Evolutionary conservation across 305 asterid species (phyloP).

Genomic region (Fraxinus velutina): DNA sequence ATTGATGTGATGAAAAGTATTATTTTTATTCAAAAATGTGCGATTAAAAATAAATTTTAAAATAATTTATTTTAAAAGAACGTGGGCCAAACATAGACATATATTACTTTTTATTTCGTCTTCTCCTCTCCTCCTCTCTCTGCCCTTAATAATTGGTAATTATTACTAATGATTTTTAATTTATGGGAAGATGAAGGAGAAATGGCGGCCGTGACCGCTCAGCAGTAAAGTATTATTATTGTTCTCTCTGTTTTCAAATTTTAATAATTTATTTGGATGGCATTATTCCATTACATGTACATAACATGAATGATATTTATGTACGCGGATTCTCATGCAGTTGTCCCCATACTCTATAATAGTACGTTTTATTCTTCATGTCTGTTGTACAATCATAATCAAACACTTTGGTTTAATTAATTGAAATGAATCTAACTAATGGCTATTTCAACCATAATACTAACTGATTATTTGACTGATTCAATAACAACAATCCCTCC

Average conservation of each 20-base stretch:
- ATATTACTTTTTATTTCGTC: neutral
- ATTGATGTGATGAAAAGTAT: too few species aligned
- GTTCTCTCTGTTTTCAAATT: neutral
- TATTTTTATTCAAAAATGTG: too few species aligned
- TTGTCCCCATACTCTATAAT: neutral
- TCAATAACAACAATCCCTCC: too few species aligned
- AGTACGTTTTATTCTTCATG: neutral
- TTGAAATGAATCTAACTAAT: neutral
- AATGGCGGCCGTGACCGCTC: conserved; percentile 93
- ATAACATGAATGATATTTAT: neutral
- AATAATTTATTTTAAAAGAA: too few species aligned
- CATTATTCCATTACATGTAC: neutral
- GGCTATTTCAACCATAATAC: too few species aligned
- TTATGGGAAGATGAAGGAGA: conserved; percentile 17
- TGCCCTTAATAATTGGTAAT: conserved; percentile 11
- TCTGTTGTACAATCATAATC: neutral
- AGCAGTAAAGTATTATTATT: neutral
- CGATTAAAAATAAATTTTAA: too few species aligned
- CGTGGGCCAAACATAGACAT: too few species aligned
- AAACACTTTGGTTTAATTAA: neutral
- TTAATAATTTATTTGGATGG: neutral
- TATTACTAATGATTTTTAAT: conserved; percentile 30
- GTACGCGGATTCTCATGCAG: neutral
- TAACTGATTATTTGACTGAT: too few species aligned
- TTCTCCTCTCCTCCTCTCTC: neutral